Base-by-base conservation (phyloP, 1,284 basidiomycete species). In the Naganishia albida region DNA sequence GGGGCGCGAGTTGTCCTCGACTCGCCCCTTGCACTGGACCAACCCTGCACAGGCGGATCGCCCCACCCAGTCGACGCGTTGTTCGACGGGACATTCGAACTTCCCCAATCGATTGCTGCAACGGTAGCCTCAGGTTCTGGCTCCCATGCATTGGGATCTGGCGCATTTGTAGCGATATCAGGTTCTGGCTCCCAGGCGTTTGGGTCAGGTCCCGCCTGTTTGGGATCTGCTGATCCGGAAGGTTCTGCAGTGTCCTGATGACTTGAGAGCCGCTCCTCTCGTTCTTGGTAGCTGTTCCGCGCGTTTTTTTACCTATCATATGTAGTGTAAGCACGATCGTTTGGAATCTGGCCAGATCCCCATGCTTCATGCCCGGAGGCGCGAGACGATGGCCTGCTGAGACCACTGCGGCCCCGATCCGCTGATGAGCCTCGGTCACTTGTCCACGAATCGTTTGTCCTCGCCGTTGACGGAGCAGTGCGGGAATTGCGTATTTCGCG, bases 31-130 rank as follows among this genome's bases (percentile, higher is more conserved):
- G 7, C 51, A 20, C 15, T n/a, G 18, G 15, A 16, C 15, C n/a
- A 15, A 43, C 40, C 38, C 7, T 48, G n/a, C 30, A 46, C 25
- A 1, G 20, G 15, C n/a, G 30, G 38, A 2, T n/a, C 20, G 16
- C 34, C 57, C 57, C 57, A 60, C 4, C 57, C 57, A 23, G 34
- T 60, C 20, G 57, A 2, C 3, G 15, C 23, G 23, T 23, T 39
- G n/a, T 8, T 18, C 15, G 23, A 48, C 39, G 57, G 38, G 15
- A 34, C 38, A 12, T 50, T 46, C 57, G 46, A 60, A 7, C 38
- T 18, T 23, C 46, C 43, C 57, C 57, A 60, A 28, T 60, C 57
- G 7, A 18, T 40, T 18, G n/a, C 46, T 3, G 46, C 7, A 15
- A 28, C 16, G 1, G 57, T 34, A 15, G 34, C 23, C 10, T 49